Percentiles rank a stretch among this genome's conserved stretches.
These are phyloP conservation scores for Phytophthora macrochlamydospora DNA, from an alignment of 352 stramenopile species.

Conservation along the genomic window DNA sequence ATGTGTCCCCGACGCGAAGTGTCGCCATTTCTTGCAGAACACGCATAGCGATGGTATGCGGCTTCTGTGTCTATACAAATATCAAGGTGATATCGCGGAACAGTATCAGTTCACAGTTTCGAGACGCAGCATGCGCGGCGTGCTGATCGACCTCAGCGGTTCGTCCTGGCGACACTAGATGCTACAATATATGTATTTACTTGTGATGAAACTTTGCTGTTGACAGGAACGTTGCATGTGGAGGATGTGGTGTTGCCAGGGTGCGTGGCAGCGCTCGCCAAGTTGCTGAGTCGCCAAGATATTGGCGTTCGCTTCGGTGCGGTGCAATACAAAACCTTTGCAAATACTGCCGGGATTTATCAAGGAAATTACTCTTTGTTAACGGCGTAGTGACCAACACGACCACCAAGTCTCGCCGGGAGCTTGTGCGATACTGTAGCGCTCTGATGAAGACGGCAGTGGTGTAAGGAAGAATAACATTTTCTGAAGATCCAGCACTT, in stretches of 20 bases:
- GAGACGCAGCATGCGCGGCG: constrained; percentile 29
- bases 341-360: too few relatives aligned
- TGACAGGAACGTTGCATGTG: constrained; percentile 55
- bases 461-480: neutral
- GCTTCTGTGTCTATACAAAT: neutral
- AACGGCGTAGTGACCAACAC: constrained; percentile 60
- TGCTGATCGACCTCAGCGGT: constrained; percentile 66
- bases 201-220: constrained; percentile 1
- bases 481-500: constrained; percentile 43
- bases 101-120: neutral
- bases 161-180: constrained; percentile 1
- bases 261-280: constrained; percentile 41
- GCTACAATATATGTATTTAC: neutral
- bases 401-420: constrained; percentile 58
- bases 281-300: constrained; percentile 33
- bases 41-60: too few relatives aligned
- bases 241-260: constrained; percentile 52
- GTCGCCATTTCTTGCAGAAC: neutral
- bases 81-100: neutral
- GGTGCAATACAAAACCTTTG: constrained; percentile 1
- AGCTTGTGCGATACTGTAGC: constrained; percentile 34
- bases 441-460: too few relatives aligned
- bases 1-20: neutral
- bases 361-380: too few relatives aligned
- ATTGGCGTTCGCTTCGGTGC: constrained; percentile 58